These are phyloP conservation scores for Fusarium vanettenii DNA, from an alignment of 2,329 filamentous ascomycete genomes.

Conservation along the genomic window DNA sequence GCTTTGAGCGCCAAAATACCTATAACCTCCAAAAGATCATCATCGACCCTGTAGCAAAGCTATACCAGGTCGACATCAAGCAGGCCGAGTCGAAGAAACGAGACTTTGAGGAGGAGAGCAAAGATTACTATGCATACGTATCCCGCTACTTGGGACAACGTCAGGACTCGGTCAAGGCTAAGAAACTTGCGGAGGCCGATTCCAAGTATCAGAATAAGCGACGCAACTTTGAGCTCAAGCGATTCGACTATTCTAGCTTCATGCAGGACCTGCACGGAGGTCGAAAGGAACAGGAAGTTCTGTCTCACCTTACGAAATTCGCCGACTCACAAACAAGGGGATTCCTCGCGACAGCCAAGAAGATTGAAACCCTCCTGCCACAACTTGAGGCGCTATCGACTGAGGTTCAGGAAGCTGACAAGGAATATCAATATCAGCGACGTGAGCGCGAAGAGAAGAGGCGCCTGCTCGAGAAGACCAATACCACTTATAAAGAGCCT, in stretches of 20 bases:
- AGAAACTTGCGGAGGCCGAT: conserved; percentile 95
- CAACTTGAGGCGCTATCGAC: conserved; percentile 88
- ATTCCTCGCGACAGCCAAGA: conserved; percentile 86
- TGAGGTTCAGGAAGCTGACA: conserved; percentile 93
- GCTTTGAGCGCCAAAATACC: conserved; percentile 88
- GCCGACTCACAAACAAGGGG: conserved; percentile 89
- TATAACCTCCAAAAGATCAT: conserved; percentile 89
- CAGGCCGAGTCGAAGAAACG: conserved; percentile 96
- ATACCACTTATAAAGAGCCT: conserved; percentile 76
- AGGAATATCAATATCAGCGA: conserved; percentile 94
- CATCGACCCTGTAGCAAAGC: conserved; percentile 90
- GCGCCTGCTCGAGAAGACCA: conserved; percentile 88
- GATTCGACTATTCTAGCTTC: conserved; percentile 98
- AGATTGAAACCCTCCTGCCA: conserved; percentile 86
- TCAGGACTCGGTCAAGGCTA: conserved; percentile 95
- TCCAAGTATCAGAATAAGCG: conserved; percentile 96
- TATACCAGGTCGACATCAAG: conserved; percentile 97
- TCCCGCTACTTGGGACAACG: conserved; percentile 95
- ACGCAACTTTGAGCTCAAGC: conserved; percentile 94
- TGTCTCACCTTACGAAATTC: conserved; percentile 94
- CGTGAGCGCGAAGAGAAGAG: conserved; percentile 97
- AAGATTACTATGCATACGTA: conserved; percentile 97
- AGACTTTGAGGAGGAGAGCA: conserved; percentile 98
- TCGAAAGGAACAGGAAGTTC: conserved; percentile 96
- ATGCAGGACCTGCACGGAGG: conserved; percentile 99